Conservation (phyloP, 2,329 filamentous ascomycete species). For the Penicillium sp. region DNA sequence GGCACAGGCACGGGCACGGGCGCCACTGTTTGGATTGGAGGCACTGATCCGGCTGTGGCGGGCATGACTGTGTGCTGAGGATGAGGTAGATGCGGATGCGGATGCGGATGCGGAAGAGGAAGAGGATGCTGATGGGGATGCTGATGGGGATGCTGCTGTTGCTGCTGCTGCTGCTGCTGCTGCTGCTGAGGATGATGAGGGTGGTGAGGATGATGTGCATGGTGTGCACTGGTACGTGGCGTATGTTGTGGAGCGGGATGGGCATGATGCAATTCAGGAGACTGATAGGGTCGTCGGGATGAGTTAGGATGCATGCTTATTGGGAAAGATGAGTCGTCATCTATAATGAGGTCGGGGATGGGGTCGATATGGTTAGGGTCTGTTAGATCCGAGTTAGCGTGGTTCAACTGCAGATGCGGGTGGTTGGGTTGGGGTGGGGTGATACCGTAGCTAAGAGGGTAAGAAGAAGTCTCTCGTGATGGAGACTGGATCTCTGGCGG, state of each 20-base stretch:
- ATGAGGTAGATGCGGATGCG: conserved; percentile 7
- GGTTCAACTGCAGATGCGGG: conserved; percentile 8
- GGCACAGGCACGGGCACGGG: not conserved
- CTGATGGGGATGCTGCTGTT: conserved; percentile 16
- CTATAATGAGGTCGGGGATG: conserved; percentile 31
- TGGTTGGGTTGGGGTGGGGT: not conserved
- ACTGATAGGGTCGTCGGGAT: conserved; percentile 15
- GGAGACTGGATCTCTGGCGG: conserved; percentile 33
- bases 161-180: conserved; percentile 18
- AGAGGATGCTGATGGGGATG: not conserved
- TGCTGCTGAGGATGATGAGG: conserved; percentile 12
- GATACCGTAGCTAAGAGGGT: conserved; percentile 18
- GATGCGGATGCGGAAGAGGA: conserved; percentile 7
- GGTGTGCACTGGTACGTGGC: not conserved
- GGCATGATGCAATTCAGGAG: conserved; percentile 6
- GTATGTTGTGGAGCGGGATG: not conserved
- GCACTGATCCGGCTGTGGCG: not conserved
- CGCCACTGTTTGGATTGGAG: not conserved
- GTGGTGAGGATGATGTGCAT: not conserved
- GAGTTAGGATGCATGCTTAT: conserved; percentile 17
- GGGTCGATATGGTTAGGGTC: conserved; percentile 32
- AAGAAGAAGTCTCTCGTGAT: conserved; percentile 26
- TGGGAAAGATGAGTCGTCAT: conserved; percentile 29
- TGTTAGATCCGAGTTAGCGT: conserved; percentile 12
- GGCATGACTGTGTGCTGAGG: conserved; percentile 4